Conservation (phyloP, 305 asterid genomes). For the Fraxinus sp. region DNA sequence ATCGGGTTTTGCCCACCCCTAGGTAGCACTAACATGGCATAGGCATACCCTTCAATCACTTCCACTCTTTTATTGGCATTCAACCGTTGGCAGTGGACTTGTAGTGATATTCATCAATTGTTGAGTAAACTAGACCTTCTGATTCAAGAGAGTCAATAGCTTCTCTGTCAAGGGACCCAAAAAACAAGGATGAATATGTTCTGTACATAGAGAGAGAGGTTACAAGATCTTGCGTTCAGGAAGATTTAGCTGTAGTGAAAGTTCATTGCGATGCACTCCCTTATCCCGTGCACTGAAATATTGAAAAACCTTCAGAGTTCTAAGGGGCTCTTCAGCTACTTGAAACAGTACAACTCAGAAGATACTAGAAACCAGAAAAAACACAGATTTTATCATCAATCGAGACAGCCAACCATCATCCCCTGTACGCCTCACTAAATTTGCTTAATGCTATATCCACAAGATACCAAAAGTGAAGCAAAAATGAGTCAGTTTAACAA, state of each 20-base stretch:
- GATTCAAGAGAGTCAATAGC: slow-evolving; percentile 55
- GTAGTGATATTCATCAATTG: slow-evolving; percentile 66
- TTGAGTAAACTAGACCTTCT: slow-evolving; percentile 67
- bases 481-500: background rate
- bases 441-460: background rate
- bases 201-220: slow-evolving; percentile 21
- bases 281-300: slow-evolving; percentile 48
- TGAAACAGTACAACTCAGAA: background rate
- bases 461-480: background rate
- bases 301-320: slow-evolving; percentile 14
- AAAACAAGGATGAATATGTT: slow-evolving; percentile 21
- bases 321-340: background rate
- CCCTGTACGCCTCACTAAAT: background rate
- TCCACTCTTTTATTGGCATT: slow-evolving; percentile 19
- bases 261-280: slow-evolving; percentile 59
- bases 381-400: background rate
- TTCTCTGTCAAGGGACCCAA: slow-evolving; percentile 43
- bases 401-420: background rate
- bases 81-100: slow-evolving; percentile 65
- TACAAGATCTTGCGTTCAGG: slow-evolving; percentile 56
- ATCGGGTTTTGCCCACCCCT: no score
- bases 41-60: background rate
- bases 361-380: background rate
- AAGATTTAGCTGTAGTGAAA: slow-evolving; percentile 45
- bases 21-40: background rate